Conservation (phyloP, 2,329 filamentous ascomycete genomes). For the Metarhizium humberi region DNA sequence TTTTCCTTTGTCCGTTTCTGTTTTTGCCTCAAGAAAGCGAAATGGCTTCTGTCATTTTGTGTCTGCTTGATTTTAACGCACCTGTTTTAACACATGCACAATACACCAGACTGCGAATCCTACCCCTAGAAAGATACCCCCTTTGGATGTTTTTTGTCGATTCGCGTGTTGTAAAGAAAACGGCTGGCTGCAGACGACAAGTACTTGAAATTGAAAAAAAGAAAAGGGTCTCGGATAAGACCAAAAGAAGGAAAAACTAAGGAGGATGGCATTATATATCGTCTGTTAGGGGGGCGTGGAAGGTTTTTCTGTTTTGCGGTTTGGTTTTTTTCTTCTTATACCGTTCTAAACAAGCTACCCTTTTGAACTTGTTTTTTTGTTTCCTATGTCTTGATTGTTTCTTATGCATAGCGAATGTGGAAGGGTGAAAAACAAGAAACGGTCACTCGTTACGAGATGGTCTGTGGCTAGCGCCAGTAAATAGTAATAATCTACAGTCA, state of each 20-base stretch:
- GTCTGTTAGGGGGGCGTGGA: background rate
- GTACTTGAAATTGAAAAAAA: background rate
- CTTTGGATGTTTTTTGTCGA: slow-evolving; percentile 17
- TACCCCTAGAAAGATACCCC: slow-evolving; percentile 30
- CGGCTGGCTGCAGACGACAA: background rate
- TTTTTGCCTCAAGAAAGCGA: background rate
- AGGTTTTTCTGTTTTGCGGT: slow-evolving; percentile 1
- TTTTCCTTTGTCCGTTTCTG: slow-evolving; percentile 1
- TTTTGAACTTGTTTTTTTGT: slow-evolving; percentile 5
- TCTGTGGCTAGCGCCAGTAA: slow-evolving; percentile 3
- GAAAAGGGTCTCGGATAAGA: background rate
- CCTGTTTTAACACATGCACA: background rate
- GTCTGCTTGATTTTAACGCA: background rate
- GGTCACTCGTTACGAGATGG: slow-evolving; percentile 2
- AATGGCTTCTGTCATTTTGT: slow-evolving; percentile 2
- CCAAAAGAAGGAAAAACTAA: background rate
- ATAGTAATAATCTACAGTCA: slow-evolving; percentile 13
- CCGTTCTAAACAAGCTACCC: background rate
- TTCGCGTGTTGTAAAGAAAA: background rate
- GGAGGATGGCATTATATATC: background rate
- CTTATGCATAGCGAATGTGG: slow-evolving; percentile 11
- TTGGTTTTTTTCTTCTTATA: slow-evolving; percentile 3
- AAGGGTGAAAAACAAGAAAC: background rate
- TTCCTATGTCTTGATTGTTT: slow-evolving; percentile 1
- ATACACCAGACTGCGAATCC: slow-evolving; percentile 20